These are phyloP conservation scores for Trichoderma atroviride DNA, from an alignment of 2,329 filamentous ascomycete species.

Conservation along the genomic window DNA sequence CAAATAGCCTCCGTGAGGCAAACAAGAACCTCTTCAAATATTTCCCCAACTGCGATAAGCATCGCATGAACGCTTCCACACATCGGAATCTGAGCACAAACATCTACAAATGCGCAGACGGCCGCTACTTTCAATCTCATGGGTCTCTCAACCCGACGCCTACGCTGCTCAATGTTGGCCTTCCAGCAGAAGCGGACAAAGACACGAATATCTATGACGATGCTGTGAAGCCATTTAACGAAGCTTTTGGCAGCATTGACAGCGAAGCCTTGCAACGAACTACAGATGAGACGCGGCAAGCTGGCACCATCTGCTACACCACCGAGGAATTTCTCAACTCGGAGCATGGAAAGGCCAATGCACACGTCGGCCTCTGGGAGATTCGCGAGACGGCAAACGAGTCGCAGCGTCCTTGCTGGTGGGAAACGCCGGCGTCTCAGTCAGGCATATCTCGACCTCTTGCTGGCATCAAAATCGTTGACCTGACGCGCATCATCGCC, in stretches of 20 bases:
- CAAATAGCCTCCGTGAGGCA: not conserved
- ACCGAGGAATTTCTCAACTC: slow-evolving; percentile 36
- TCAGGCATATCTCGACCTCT: slow-evolving; percentile 39
- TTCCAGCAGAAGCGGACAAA: slow-evolving; percentile 23
- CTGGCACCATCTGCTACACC: slow-evolving; percentile 34
- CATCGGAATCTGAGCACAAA: slow-evolving; percentile 34
- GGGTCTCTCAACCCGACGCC: slow-evolving; percentile 31
- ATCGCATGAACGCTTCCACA: slow-evolving; percentile 4
- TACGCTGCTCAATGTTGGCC: slow-evolving; percentile 28
- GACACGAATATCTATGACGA: slow-evolving; percentile 27
- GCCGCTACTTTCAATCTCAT: slow-evolving; percentile 32
- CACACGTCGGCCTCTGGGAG: slow-evolving; percentile 19
- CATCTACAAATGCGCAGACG: slow-evolving; percentile 32
- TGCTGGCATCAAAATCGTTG: slow-evolving; percentile 53
- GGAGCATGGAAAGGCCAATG: slow-evolving; percentile 34
- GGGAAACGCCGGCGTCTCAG: slow-evolving; percentile 4
- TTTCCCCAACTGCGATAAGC: slow-evolving; percentile 15
- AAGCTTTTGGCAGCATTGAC: slow-evolving; percentile 26
- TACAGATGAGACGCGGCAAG: slow-evolving; percentile 32
- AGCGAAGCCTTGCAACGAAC: slow-evolving; percentile 28
- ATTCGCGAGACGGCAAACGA: slow-evolving; percentile 2
- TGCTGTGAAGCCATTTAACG: slow-evolving; percentile 26
- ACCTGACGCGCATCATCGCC: slow-evolving; percentile 41
- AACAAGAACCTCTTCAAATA: slow-evolving; percentile 9
- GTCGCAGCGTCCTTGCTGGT: slow-evolving; percentile 27